Base-by-base conservation (phyloP, 495 filamentous ascomycete genomes). In the Tetracladium marchalianum region DNA sequence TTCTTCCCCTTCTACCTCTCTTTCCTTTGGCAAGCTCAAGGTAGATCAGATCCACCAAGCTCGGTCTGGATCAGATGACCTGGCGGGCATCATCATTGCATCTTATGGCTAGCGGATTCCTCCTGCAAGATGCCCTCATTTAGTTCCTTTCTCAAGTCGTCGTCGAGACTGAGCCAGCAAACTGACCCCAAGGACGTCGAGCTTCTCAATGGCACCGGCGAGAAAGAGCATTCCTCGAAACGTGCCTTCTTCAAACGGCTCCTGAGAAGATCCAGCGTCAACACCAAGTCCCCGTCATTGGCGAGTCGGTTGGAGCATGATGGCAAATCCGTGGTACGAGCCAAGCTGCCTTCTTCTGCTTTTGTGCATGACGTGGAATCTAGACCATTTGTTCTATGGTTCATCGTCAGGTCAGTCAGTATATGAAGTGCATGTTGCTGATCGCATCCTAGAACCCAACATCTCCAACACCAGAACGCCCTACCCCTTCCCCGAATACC, bases 231-330 rank as follows among this genome's bases (percentile, higher is more conserved):
- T 31, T 45, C 52, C 16, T 61, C 62, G 12, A 65, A 62, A 38
- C 54, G 60, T 44, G 60, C 66, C 13, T 44, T 66, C 47, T 59
- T 70, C 33, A 55, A 65, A 19, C 60, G 53, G 16, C 52, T 61
- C 18, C 39, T 61, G 17, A 60, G 51, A 42, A 48, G 48, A 41
- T 41, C 53, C 31, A 51, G 63, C 36, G 53, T 56, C 22, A 56
- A 46, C 48, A 62, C 52, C 24, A 61, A 44, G 36, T 56, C 41
- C 47, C 58, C 49, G 62, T 48, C 46, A 49, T 27, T 27, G 22
- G 22, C 22, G 22, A 43, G 40, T 19, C 57, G 43, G 19, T 47
- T 31, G 49, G 1, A 15, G 42, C 35, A 45, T 43, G 18, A 43
- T 46, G 43, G 9, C 42, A 52, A 50, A 52, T 60, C 53, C 47